A percentile compares a stretch with the other conserved stretches of the same genome.
Conservation (phyloP, 2,329 filamentous ascomycete genomes). For the Fusarium citri region DNA sequence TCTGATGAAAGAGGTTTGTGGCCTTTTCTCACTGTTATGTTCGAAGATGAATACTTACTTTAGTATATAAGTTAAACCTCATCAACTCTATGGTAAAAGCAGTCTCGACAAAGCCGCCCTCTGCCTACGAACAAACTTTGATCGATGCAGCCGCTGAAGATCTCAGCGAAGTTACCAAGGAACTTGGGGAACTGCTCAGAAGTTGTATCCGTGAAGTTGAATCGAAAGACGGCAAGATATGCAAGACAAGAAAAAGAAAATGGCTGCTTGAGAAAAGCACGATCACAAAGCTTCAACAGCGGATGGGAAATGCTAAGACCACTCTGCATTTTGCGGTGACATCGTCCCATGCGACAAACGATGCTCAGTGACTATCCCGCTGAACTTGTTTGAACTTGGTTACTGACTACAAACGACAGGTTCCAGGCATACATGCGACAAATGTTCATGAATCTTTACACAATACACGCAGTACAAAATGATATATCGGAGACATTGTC, state of each 20-base stretch:
- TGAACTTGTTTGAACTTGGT: fast-evolving
- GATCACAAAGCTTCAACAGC: slow-evolving; percentile 20
- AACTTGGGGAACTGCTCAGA: slow-evolving; percentile 6
- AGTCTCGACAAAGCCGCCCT: not conserved
- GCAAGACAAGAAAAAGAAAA: slow-evolving; percentile 8
- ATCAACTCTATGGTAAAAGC: slow-evolving; percentile 5
- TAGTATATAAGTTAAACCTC: not conserved
- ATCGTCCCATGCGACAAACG: not conserved
- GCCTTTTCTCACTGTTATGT: fast-evolving
- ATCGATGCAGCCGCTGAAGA: not conserved
- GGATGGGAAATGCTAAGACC: not conserved
- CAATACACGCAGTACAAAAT: not conserved
- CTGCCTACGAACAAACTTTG: not conserved
- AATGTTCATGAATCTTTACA: not conserved
- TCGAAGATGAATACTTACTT: not conserved
- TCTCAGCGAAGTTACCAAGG: not conserved
- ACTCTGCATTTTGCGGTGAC: slow-evolving; percentile 16
- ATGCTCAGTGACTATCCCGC: not conserved
- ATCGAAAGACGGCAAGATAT: not conserved
- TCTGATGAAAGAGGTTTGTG: slow-evolving; percentile 12
- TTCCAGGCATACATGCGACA: slow-evolving; percentile 4
- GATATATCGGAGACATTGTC: fast-evolving
- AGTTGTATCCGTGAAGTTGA: not conserved
- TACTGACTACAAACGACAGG: not conserved
- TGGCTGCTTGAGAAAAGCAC: slow-evolving; percentile 16